phyloP scores from a whole-genome alignment of 768 basidiomycete species.

The Gloeostereum incarnatum region DNA sequence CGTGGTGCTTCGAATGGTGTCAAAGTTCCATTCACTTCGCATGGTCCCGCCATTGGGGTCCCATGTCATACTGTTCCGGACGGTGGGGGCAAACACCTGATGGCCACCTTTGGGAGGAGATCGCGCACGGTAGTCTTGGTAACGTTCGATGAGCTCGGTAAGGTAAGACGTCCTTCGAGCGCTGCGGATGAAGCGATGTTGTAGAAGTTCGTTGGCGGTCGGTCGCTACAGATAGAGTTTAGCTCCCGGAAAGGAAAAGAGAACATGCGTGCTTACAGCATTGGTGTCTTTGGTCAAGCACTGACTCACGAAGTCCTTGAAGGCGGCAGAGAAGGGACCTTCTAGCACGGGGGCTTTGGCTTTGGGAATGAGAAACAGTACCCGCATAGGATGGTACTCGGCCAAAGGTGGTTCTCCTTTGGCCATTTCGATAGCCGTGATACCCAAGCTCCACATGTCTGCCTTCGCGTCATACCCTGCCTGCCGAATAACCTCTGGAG shows the following conservation, averaged over 20 bases:
- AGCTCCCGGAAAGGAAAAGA: background rate
- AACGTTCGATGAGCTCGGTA: slow-evolving; percentile 81
- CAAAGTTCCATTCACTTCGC: slow-evolving; percentile 94
- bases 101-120: slow-evolving; percentile 42
- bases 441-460: slow-evolving; percentile 97
- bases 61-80: slow-evolving; percentile 55
- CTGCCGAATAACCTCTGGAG: slow-evolving; percentile 96
- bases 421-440: slow-evolving; percentile 97
- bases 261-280: slow-evolving; percentile 35
- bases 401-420: slow-evolving; percentile 94
- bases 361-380: slow-evolving; percentile 96
- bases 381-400: slow-evolving; percentile 98
- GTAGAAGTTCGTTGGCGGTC: slow-evolving; percentile 83
- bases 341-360: slow-evolving; percentile 89
- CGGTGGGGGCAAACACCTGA: slow-evolving; percentile 46
- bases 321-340: slow-evolving; percentile 72
- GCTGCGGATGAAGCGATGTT: slow-evolving; percentile 85
- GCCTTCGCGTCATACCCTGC: slow-evolving; percentile 95
- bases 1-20: slow-evolving; percentile 59
- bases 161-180: slow-evolving; percentile 80
- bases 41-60: slow-evolving; percentile 68
- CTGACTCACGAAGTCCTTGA: slow-evolving; percentile 87
- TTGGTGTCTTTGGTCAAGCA: slow-evolving; percentile 92
- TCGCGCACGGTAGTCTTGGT: slow-evolving; percentile 67
- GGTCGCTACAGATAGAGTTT: slow-evolving; percentile 52